Base-by-base conservation (phyloP, 176 grass and related monocot species). In the Ensete ventricosum region DNA sequence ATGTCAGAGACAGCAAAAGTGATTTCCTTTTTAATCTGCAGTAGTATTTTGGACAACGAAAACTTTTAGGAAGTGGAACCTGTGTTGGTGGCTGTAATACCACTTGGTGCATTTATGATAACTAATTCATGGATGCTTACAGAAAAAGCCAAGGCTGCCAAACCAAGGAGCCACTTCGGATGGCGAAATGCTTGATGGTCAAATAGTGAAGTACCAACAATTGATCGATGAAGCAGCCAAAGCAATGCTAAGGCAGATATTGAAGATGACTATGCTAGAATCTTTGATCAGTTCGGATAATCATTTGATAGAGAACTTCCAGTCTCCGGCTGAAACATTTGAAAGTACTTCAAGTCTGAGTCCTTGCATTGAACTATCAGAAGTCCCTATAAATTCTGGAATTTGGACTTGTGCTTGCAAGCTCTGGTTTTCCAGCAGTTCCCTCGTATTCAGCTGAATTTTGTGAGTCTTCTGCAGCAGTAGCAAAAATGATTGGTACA, bases 121-220 rank as follows among this genome's bases (percentile, higher is more conserved):
- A 6, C 34, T 43, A 43, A 43, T 43, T 4, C 4, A 43, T 43
- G 34, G 4, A 43, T 43, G 34, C 34, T 43, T 43, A 43, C 34
- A 43, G 34, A 96, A 96, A 78, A 96, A 96, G 54, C 82, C 87
- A 76, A 88, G 93, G 64, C 76, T 96, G 4, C 93, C 87, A 43
- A 96, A 90, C 75, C 93, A 90, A 86, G 81, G 85, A 48, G 84
- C 58, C 9, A 79, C 52, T 62, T 59, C 83, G 26, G 69, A 86
- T 73, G 54, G 86, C 22, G 81, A 58, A 49, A 84, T 76, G 9
- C 54, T 73, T 53, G 89, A 96, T 24, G 92, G 92, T 24, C 93
- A 96, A 67, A 96, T 96, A 76, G 65, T 96, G 68, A 96, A 96
- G 78, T 96, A 90, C 81, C 89, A 96, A 69, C 93, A 89, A 78